A percentile compares a stretch with the other conserved stretches of the same genome.
These are phyloP conservation scores for Rhynchosporium agropyri DNA, from an alignment of 2,329 filamentous ascomycete species.

Conservation along the genomic window DNA sequence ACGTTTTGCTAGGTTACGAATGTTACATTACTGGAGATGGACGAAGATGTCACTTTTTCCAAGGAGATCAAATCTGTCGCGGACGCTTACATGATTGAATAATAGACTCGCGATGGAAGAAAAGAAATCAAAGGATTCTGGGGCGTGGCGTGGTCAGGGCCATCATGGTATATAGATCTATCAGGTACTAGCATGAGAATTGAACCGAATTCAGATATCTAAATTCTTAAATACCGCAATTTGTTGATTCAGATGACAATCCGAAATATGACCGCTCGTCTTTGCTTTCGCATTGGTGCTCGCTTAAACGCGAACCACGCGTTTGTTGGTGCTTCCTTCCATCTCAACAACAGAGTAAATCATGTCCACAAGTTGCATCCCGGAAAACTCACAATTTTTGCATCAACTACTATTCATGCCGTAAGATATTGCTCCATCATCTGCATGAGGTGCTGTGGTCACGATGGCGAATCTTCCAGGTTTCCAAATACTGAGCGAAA, in stretches of 20 bases:
- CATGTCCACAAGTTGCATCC: background rate
- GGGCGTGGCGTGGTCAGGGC: slow-evolving; percentile 35
- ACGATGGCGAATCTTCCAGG: slow-evolving; percentile 28
- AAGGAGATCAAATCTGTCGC: slow-evolving; percentile 79
- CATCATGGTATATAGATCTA: slow-evolving; percentile 10
- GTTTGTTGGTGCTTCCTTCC: slow-evolving; percentile 12
- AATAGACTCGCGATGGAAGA: slow-evolving; percentile 35
- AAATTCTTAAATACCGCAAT: background rate
- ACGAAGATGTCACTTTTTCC: slow-evolving; percentile 78
- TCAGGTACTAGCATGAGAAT: slow-evolving; percentile 20
- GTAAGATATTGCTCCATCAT: background rate
- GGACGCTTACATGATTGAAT: slow-evolving; percentile 78
- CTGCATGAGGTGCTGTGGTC: slow-evolving; percentile 4
- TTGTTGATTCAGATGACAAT: background rate
- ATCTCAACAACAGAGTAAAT: background rate
- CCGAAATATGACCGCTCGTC: background rate
- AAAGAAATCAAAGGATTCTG: slow-evolving; percentile 32
- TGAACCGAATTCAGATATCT: slow-evolving; percentile 17
- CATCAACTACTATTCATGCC: background rate
- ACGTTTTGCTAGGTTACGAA: slow-evolving; percentile 58
- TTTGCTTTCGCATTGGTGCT: slow-evolving; percentile 1
- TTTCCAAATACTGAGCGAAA: slow-evolving; percentile 55
- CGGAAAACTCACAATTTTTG: background rate
- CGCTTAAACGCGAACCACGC: slow-evolving; percentile 19
- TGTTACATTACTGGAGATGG: slow-evolving; percentile 72